Conservation (phyloP, 257 asterid species). For the Solanum dulcamara region DNA sequence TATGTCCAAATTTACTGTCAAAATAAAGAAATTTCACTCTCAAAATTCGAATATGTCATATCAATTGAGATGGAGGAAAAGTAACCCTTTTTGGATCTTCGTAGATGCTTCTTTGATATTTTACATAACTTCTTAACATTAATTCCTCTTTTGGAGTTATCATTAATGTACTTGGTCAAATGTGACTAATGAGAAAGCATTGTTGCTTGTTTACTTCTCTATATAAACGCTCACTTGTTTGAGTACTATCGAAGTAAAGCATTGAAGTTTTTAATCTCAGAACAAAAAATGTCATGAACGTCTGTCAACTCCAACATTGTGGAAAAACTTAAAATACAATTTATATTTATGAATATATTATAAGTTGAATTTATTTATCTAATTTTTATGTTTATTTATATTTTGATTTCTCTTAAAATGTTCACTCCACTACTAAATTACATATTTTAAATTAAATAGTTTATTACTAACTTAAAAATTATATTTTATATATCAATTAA, state of each 20-base stretch:
- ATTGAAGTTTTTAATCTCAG: background rate
- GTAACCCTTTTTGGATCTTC: background rate
- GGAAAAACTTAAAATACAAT: no score
- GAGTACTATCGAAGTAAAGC: background rate
- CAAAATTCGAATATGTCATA: background rate
- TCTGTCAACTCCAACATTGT: background rate
- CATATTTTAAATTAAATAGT: no score
- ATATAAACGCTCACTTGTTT: background rate
- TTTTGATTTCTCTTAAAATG: no score
- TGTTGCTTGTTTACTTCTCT: background rate
- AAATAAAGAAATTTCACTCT: background rate
- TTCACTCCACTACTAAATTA: no score
- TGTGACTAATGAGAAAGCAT: background rate
- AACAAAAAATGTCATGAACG: background rate
- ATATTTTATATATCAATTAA: no score
- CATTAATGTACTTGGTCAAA: background rate
- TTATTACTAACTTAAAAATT: no score
- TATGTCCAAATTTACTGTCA: background rate
- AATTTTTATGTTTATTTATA: no score
- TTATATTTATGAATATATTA: no score
- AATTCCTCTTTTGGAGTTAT: background rate
- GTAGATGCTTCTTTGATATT: no score
- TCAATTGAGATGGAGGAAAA: background rate
- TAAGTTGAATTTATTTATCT: no score
- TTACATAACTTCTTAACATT: background rate